Conservation (phyloP, 2,329 filamentous ascomycete genomes). For the Sarocladium oryzae region DNA sequence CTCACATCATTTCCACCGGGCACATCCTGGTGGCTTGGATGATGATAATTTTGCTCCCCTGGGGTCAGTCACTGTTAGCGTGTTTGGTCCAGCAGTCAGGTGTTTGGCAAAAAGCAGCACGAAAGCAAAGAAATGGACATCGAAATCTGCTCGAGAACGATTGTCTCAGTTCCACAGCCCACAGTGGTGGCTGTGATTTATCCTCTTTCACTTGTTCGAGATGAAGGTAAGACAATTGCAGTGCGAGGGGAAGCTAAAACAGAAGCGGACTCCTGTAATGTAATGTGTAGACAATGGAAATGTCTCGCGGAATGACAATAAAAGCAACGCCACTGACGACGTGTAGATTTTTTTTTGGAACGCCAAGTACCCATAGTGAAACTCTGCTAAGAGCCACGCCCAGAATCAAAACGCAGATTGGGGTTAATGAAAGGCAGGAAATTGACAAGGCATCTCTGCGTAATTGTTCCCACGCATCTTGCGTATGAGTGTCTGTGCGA, state of each 20-base stretch:
- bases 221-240: background rate
- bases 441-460: background rate
- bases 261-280: too few species aligned
- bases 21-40: conserved; percentile 53
- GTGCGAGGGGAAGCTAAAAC: background rate
- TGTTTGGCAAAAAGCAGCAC: background rate
- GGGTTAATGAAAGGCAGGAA: background rate
- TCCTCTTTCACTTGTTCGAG: conserved; percentile 9
- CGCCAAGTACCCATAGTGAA: background rate
- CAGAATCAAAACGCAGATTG: background rate
- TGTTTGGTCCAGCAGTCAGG: background rate
- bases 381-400: conserved; percentile 1
- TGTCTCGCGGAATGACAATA: background rate
- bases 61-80: conserved; percentile 4
- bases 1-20: conserved; percentile 59
- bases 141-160: background rate
- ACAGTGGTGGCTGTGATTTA: background rate
- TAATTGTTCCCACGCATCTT: conserved; percentile 5
- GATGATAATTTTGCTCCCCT: conserved; percentile 47
- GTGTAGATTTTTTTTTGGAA: background rate
- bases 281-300: background rate
- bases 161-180: background rate
- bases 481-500: conserved; percentile 9
- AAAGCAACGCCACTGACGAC: conserved; percentile 4
- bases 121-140: background rate